Evolutionary conservation across 148 eudicot species (phyloP), one percentile per base, ranked within the genome.

Genomic region (Camellia lanceoleosa): DNA sequence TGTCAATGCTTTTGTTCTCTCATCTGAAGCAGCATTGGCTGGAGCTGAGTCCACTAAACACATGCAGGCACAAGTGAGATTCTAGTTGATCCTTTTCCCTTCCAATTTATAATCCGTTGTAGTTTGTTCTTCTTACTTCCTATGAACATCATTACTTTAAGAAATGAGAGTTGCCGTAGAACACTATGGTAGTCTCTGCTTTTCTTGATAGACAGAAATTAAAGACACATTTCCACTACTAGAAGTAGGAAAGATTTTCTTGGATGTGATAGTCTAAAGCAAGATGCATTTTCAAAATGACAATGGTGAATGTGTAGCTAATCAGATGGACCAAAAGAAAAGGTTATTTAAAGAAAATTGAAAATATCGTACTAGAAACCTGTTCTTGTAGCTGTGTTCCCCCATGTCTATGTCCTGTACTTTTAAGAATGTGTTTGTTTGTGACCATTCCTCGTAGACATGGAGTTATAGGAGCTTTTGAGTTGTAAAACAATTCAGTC

Each of bases 1-100:
- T 71, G 80, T 82, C 15, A 86, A 83, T 84, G 93, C 97, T 75
- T 93, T 95, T 82, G 85, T 89, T 79, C 78, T 87, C 65, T 93
- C 99, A 78, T 90, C 99, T 82, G 95, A 92, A 82, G 97, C 93
- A 11, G 99, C 97, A 59, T 73, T 84, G 42, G 84, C 80, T 73
- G 99, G 97, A 82, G 99, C 99, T 51, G 94, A 90, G 79, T 89
- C 93, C 68, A 95, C 99, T 61, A 93, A 89, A 82, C 67, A 85
- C 83, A 93, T 95, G 99, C 90, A 82, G 77, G 97, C 99, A 44
- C 97, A 88, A 94, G 99, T 93, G 60, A 84, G 55, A 65, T 73
- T 59, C 38, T 77, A 30, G 55, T 75, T 55, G 9, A 30, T 71
- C 44, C 43, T 18, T 78, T 75, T 78, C 49, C 55, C 9, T 54